These are phyloP conservation scores for Phytophthora quininea DNA, from an alignment of 352 stramenopile genomes.

Conservation along the genomic window DNA sequence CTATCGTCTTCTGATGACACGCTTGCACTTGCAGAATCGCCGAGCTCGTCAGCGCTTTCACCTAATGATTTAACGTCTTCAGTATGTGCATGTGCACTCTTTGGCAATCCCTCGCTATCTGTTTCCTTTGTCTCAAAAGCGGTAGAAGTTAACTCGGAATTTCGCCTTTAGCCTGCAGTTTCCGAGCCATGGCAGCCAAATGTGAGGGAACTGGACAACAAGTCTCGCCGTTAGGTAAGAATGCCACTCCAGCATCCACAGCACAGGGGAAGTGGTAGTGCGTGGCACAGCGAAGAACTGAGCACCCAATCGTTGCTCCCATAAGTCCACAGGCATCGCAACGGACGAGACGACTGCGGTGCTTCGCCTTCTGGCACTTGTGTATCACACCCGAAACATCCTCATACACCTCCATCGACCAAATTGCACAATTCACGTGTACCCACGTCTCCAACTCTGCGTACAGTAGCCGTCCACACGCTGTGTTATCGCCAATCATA, in stretches of 20 bases:
- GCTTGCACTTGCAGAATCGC: not conserved
- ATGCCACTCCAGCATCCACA: slow-evolving; percentile 72
- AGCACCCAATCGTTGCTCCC: slow-evolving; percentile 93
- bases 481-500: slow-evolving; percentile 73
- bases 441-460: slow-evolving; percentile 88
- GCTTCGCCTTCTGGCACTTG: slow-evolving; percentile 89
- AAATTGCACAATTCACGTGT: slow-evolving; percentile 93
- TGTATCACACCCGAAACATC: slow-evolving; percentile 69
- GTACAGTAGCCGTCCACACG: slow-evolving; percentile 83
- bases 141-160: not conserved
- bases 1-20: not conserved
- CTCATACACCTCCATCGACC: slow-evolving; percentile 94
- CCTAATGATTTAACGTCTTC: not conserved
- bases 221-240: slow-evolving; percentile 72
- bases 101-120: not conserved
- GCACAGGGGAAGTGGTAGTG: slow-evolving; percentile 96
- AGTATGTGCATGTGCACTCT: not conserved
- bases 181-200: slow-evolving; percentile 54
- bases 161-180: slow-evolving; percentile 20
- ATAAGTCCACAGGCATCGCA: slow-evolving; percentile 91
- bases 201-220: slow-evolving; percentile 65
- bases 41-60: not conserved
- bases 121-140: not conserved
- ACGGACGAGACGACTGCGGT: slow-evolving; percentile 86
- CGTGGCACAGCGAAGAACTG: slow-evolving; percentile 78